Evolutionary conservation across 2,329 filamentous ascomycete genomes (phyloP), one percentile per base, ranked within the genome.

Genomic region (Apiospora saccharicola): DNA sequence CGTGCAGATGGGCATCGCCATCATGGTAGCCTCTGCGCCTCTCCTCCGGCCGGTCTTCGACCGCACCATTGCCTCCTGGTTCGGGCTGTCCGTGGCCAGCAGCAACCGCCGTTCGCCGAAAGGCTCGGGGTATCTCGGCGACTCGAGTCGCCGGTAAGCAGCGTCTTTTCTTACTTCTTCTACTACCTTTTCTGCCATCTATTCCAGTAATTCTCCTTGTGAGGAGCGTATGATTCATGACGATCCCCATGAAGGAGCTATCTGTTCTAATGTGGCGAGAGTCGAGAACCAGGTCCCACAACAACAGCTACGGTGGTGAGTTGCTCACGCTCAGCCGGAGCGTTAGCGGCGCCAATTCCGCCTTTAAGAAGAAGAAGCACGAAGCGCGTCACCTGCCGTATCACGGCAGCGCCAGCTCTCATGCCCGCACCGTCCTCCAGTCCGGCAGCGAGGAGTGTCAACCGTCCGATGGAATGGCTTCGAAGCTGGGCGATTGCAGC

Each of bases 31-130:
- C 4, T 75, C 72, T 34, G 74, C 73, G 19, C 74, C 74, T 22
- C 73, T 75, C 7, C 67, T 77, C 16, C 73, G 70, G 5, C 76
- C 76, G 24, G 68, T 75, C 8, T 73, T 75, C 44, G 76, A 77
- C 30, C 51, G 51, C 12, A 57, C 51, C 13, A 19, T 57, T 26
- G 51, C 24, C 26, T 16, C 51, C 51, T 57, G 51, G 51, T 34
- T 57, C 49, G 24, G 49, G 10, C 49, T 53, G 49, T 53, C 49
- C 24, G 49, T 53, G 24, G 49, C 49, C 49, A 53, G 49, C 8
- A 24, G 49, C 49, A 53, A 26, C 24, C 24, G 24, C n/a, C n/a
- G 8, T 4, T 53, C 49, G 12, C 49, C 12, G 49, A 53, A 53
- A 53, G 49, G 24, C 49, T 53, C 49, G 49, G 49, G 49, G 3